Evolutionary conservation across 2,329 filamentous ascomycete species (phyloP).

Genomic region (Mollisia scopiformis): DNA sequence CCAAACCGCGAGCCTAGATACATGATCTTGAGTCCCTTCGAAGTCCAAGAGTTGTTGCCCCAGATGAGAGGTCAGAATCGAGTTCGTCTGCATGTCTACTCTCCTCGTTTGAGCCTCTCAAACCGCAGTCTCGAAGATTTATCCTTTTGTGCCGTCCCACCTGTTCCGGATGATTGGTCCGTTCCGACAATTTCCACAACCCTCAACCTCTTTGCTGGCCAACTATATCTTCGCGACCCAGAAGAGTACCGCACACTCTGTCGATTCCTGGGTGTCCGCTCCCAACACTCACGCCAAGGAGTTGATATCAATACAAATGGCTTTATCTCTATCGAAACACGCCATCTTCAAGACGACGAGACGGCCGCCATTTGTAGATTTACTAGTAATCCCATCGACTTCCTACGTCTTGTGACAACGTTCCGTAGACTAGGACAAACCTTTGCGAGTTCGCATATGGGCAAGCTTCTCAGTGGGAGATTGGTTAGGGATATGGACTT

Average conservation of each 20-base stretch:
- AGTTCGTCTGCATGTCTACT: constrained; percentile 54
- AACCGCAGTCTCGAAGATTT: constrained; percentile 48
- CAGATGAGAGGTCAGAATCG: constrained; percentile 39
- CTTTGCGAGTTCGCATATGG: constrained; percentile 48
- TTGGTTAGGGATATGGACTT: constrained; percentile 28
- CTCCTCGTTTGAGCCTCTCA: constrained; percentile 45
- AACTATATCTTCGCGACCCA: constrained; percentile 61
- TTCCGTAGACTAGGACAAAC: constrained; percentile 41
- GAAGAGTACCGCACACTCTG: constrained; percentile 57
- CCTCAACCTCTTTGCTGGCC: constrained; percentile 69
- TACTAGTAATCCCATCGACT: constrained; percentile 42
- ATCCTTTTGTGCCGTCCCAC: constrained; percentile 45
- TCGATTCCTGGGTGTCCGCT: constrained; percentile 52
- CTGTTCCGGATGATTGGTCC: constrained; percentile 18
- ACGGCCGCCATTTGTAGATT: constrained; percentile 34
- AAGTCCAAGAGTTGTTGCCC: constrained; percentile 56
- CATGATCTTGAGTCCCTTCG: constrained; percentile 60
- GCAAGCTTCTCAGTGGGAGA: constrained; percentile 43
- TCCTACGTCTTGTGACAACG: constrained; percentile 42
- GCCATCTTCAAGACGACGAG: constrained; percentile 4
- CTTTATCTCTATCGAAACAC: constrained; percentile 33
- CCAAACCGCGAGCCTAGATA: constrained; percentile 10
- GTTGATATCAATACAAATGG: constrained; percentile 36
- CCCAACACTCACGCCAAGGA: constrained; percentile 15
- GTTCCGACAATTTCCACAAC: constrained; percentile 39